Base-by-base conservation (phyloP, 768 basidiomycete genomes). In the Hygrocybe coccinea region DNA sequence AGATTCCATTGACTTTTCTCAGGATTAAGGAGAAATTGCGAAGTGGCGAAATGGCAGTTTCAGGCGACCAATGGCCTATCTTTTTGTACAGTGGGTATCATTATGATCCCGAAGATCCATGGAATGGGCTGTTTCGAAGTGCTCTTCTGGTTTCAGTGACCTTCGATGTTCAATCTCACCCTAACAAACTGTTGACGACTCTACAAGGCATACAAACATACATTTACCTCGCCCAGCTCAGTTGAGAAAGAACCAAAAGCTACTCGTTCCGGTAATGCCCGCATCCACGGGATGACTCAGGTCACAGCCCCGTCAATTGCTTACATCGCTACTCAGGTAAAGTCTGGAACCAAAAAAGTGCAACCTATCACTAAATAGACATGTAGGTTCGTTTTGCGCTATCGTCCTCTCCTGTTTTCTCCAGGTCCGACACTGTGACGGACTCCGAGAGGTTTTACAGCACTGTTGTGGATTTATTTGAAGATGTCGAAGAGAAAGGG, bases 271-370 rank as follows among this genome's bases (percentile, higher is more conserved):
- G 39, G 39, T 15, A 41, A 41, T 11, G 39, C 39, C 12, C 39
- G 39, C 5, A 41, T 41, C 19, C 39, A 41, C 11, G 39, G 39
- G 15, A 41, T 41, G 39, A 15, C 39, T 29, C 29, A 29, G 29
- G 29, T 29, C 29, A 29, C 29, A 4, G 29, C 29, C 29, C 29
- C 29, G 8, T 55, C 54, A 14, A 47, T 55, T 37, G 43, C 54
- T 10, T 55, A 55, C 36, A 48, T 55, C 34, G 54, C 54, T 7
- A 48, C 45, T 24, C 54, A 55, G 54, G 54, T 55, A 37, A 5
- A 33, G 19, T 2, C 12, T n/a, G 12, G n/a, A 2, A 10, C 8
- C 9, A 21, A 5, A 19, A 46, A 34, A 11, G 6, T 8, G 14
- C 14, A 15, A 19, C 15, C n/a, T 7, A 21, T 19, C 46, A 12